phyloP scores from a whole-genome alignment of 257 asterid species.

The Ilex asprella region DNA sequence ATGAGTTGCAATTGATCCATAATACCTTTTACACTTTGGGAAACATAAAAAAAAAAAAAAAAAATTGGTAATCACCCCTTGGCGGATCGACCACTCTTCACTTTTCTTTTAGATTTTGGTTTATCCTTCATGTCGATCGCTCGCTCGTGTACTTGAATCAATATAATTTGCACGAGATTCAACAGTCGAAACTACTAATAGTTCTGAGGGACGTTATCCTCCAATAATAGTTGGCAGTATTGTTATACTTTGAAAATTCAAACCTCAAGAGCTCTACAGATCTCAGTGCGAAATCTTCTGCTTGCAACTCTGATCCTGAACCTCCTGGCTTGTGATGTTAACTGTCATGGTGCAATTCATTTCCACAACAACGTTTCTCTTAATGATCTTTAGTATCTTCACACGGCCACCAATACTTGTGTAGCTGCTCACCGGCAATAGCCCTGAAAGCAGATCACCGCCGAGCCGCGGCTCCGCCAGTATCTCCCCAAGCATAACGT shows the following conservation, averaged over 20 bases:
- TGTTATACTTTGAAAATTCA: not conserved
- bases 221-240: too few species aligned
- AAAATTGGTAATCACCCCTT: too few species aligned
- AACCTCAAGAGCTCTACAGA: not conserved
- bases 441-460: slow-evolving; percentile 21
- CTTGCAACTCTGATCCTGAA: slow-evolving; percentile 26
- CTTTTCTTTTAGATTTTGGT: too few species aligned
- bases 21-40: not conserved
- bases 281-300: slow-evolving; percentile 3
- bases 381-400: slow-evolving; percentile 24
- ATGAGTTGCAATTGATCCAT: too few species aligned
- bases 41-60: too few species aligned
- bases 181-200: too few species aligned
- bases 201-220: too few species aligned
- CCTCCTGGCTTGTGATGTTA: slow-evolving; percentile 16
- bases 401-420: slow-evolving; percentile 40
- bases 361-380: slow-evolving; percentile 22
- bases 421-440: slow-evolving; percentile 13
- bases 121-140: too few species aligned
- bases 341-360: slow-evolving; percentile 45
- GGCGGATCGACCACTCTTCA: too few species aligned
- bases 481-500: slow-evolving; percentile 27
- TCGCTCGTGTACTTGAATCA: too few species aligned
- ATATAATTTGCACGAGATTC: too few species aligned
- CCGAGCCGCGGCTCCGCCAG: slow-evolving; percentile 10